phyloP scores from a whole-genome alignment of 495 filamentous ascomycete species.

The Aspergillus avenaceus region DNA sequence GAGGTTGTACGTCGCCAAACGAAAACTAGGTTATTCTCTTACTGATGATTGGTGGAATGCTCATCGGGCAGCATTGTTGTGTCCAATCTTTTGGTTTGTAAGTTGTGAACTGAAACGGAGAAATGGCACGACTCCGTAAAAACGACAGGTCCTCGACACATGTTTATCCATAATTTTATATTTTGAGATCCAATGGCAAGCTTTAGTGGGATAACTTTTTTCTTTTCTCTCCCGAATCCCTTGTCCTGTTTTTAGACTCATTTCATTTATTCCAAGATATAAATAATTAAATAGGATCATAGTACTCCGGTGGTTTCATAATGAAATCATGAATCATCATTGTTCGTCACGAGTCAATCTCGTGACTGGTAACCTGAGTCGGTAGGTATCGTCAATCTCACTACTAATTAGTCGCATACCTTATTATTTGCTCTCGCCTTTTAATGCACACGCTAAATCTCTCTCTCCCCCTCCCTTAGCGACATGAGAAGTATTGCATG shows the following conservation, averaged over 20 bases:
- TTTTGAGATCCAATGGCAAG: too few species aligned
- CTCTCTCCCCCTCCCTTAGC: background rate
- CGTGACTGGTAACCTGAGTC: too few species aligned
- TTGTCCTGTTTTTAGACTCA: background rate
- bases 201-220: too few species aligned
- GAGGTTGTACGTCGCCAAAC: background rate
- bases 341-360: background rate
- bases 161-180: background rate
- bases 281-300: background rate
- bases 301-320: background rate
- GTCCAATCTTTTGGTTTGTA: background rate
- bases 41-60: background rate
- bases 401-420: background rate
- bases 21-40: background rate
- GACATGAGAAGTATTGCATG: background rate
- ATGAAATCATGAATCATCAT: background rate
- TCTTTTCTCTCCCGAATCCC: too few species aligned
- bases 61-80: slow-evolving; percentile 1
- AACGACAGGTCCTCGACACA: background rate
- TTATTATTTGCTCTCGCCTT: too few species aligned
- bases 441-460: background rate
- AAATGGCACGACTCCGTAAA: background rate
- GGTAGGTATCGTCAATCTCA: too few species aligned
- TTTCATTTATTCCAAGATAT: too few species aligned
- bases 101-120: background rate